Evolutionary conservation across 805 yeast genomes (phyloP), one percentile per base, ranked within the genome.

Genomic region (Saturnispora gosingensis): DNA sequence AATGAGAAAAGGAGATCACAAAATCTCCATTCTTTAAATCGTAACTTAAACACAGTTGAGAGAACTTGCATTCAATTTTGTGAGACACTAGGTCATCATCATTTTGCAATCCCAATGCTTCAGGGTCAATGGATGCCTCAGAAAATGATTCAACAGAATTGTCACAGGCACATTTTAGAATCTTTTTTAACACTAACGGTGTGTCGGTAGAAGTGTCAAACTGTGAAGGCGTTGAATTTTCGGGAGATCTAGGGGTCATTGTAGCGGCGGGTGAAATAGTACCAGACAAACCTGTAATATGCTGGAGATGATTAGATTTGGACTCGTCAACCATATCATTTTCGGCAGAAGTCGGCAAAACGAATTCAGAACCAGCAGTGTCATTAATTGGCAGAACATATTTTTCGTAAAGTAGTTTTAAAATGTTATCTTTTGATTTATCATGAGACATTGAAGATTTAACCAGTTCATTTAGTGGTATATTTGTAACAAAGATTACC

Each of bases 1-100:
- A 61, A 49, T 66, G 69, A 22, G 68, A 56, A 49, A 62, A 65
- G 32, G 62, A 60, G 34, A 65, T 55, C 30, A 62, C 62, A 39
- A 66, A 52, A 43, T 59, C 58, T 15, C 68, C 67, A 13, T 57
- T 52, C 20, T 50, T 52, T 28, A 58, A 53, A 49, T 64, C 61
- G 50, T 64, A 63, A 43, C 61, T 61, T 9, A 66, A 36, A 39
- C 56, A 58, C 10, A 66, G 48, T 24, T 60, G 59, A 35, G 69
- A 65, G 27, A 56, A 56, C 45, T 54, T 54, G 50, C 68, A 65
- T 34, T 58, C 58, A n/a, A 50, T 49, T 24, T 47, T 48, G 18
- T 30, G 40, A 6, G 53, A 43, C 32, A 28, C 22, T 5, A 35
- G 45, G 20, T 53, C 27, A 27, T 53, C 47, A 42, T 42, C 50